Evolutionary conservation across 2,329 filamentous ascomycete genomes (phyloP).

Genomic region (Pseudopithomyces chartarum): DNA sequence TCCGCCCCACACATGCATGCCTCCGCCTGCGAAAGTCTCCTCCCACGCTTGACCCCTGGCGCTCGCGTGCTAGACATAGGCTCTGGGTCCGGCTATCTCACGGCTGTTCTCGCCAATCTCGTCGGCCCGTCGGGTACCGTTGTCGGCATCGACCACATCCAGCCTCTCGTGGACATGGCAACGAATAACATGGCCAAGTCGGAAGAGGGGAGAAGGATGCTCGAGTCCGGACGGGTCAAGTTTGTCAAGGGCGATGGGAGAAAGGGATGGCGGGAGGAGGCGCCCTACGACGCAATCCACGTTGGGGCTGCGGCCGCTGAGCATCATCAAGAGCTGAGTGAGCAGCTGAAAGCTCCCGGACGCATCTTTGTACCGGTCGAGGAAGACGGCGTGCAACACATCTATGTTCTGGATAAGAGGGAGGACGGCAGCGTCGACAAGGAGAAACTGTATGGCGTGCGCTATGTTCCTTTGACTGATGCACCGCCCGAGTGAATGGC

Average conservation of each 20-base stretch:
- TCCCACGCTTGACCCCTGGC: slow-evolving; percentile 60
- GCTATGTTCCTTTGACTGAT: slow-evolving; percentile 79
- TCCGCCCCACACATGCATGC: slow-evolving; percentile 77
- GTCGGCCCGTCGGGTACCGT: slow-evolving; percentile 57
- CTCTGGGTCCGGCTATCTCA: slow-evolving; percentile 71
- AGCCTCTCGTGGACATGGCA: slow-evolving; percentile 50
- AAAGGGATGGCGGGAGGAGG: slow-evolving; percentile 52
- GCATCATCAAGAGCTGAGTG: slow-evolving; percentile 72
- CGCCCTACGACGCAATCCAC: slow-evolving; percentile 88
- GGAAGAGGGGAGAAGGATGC: slow-evolving; percentile 55
- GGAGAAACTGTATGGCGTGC: slow-evolving; percentile 68
- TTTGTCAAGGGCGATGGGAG: slow-evolving; percentile 75
- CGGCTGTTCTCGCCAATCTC: slow-evolving; percentile 83
- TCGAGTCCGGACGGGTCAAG: slow-evolving; percentile 67
- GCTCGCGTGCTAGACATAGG: slow-evolving; percentile 56
- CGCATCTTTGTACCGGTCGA: slow-evolving; percentile 80
- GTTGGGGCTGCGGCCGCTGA: slow-evolving; percentile 84
- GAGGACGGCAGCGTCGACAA: slow-evolving; percentile 61
- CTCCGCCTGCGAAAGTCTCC: slow-evolving; percentile 65
- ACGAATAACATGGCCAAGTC: slow-evolving; percentile 51
- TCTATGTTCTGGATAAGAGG: slow-evolving; percentile 78
- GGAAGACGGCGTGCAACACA: slow-evolving; percentile 62
- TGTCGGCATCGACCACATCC: slow-evolving; percentile 57
- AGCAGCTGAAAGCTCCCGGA: slow-evolving; percentile 80
- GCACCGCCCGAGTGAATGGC: slow-evolving; percentile 55